Evolutionary conservation across 306 rosid species (phyloP).

Genomic region (Bauhinia variegata): DNA sequence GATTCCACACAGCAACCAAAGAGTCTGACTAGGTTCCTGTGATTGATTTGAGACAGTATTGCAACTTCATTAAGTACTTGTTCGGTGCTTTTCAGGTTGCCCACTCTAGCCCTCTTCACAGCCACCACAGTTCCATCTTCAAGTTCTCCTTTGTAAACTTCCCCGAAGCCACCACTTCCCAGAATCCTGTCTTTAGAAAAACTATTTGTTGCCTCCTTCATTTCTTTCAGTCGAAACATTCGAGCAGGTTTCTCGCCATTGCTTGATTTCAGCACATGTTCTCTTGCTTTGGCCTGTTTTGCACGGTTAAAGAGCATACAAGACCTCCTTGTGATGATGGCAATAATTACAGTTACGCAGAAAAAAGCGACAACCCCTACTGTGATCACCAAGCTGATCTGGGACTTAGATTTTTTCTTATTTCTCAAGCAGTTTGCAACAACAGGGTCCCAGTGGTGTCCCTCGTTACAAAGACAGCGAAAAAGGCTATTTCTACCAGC

Average conservation of each 20-base stretch:
- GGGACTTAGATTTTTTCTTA: conserved; percentile 42
- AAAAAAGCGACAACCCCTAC: conserved; percentile 50
- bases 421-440: conserved; percentile 56
- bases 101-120: conserved; percentile 85
- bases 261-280: conserved; percentile 55
- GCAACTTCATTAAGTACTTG: conserved; percentile 90
- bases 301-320: conserved; percentile 41
- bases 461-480: conserved; percentile 70
- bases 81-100: conserved; percentile 85
- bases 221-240: conserved; percentile 73
- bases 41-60: conserved; percentile 92
- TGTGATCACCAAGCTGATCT: conserved; percentile 53
- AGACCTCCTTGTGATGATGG: conserved; percentile 47
- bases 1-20: conserved; percentile 88
- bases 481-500: conserved; percentile 27
- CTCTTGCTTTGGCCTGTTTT: conserved; percentile 64
- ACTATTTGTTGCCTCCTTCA: conserved; percentile 78
- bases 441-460: conserved; percentile 68
- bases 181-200: conserved; percentile 65
- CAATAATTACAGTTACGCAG: conserved; percentile 46
- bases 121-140: conserved; percentile 80
- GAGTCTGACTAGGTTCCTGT: conserved; percentile 82
- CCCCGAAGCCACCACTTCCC: conserved; percentile 94
- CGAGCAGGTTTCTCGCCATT: conserved; percentile 60
- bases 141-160: conserved; percentile 85